A percentile compares a stretch with the other conserved stretches of the same genome.
Conservation (phyloP, 148 eudicot genomes). For the Fagopyrum tataricum region DNA sequence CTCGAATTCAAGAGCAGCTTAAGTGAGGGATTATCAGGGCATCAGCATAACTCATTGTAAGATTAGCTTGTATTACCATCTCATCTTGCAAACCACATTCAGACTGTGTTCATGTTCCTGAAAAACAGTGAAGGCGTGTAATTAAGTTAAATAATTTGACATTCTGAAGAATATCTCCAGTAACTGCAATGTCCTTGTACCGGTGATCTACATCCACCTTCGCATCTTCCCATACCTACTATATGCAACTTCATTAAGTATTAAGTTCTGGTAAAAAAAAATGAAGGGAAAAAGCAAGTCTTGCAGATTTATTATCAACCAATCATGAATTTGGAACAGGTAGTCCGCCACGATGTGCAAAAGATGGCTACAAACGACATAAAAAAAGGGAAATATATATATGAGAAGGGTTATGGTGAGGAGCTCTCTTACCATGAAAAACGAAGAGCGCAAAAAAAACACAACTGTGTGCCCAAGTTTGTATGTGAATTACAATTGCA, state of each 20-base stretch:
- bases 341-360: not conserved
- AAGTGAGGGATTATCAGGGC: not conserved
- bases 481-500: too few species aligned
- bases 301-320: conserved; percentile 8
- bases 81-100: conserved; percentile 1
- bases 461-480: too few species aligned
- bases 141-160: not conserved
- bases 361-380: not conserved
- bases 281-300: not conserved
- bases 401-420: not conserved
- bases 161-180: not conserved
- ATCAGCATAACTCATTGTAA: not conserved
- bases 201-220: not conserved
- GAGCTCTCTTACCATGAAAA: too few species aligned
- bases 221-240: not conserved
- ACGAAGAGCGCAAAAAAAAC: too few species aligned
- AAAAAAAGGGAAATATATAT: not conserved
- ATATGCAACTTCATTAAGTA: not conserved
- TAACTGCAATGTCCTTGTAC: not conserved
- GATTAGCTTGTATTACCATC: not conserved
- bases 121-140: not conserved
- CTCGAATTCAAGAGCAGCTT: not conserved
- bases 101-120: not conserved
- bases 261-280: not conserved
- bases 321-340: not conserved